Conservation (phyloP, 2,329 filamentous ascomycete species). For the Paecilomyces dactylethromorphus region DNA sequence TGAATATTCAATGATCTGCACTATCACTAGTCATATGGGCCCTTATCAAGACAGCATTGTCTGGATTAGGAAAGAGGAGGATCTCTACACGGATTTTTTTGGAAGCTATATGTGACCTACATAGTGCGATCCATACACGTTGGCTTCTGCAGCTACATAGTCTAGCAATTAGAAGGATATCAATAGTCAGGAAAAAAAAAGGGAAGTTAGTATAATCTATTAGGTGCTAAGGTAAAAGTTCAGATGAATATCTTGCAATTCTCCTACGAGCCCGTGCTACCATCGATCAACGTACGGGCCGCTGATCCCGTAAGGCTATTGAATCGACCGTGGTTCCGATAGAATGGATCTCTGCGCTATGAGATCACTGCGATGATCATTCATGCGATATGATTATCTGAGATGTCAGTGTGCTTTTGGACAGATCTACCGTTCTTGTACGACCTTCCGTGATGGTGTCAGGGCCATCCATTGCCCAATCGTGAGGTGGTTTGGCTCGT, state of each 20-base stretch:
- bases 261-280: neutral
- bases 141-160: too few relatives aligned
- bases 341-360: neutral
- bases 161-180: neutral
- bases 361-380: neutral
- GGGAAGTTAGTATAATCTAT: neutral
- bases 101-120: too few relatives aligned
- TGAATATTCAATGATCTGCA: too few relatives aligned
- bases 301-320: neutral
- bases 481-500: neutral
- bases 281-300: neutral
- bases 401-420: neutral
- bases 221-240: neutral
- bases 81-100: too few relatives aligned
- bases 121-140: too few relatives aligned
- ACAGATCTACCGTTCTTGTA: neutral
- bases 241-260: neutral
- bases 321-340: neutral
- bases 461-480: neutral
- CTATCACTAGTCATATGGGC: too few relatives aligned
- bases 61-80: too few relatives aligned
- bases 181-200: neutral
- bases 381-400: neutral
- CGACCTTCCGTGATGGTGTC: neutral
- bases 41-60: too few relatives aligned